These are phyloP conservation scores for Fusarium vanettenii DNA, from an alignment of 2,329 filamentous ascomycete genomes.

Conservation along the genomic window DNA sequence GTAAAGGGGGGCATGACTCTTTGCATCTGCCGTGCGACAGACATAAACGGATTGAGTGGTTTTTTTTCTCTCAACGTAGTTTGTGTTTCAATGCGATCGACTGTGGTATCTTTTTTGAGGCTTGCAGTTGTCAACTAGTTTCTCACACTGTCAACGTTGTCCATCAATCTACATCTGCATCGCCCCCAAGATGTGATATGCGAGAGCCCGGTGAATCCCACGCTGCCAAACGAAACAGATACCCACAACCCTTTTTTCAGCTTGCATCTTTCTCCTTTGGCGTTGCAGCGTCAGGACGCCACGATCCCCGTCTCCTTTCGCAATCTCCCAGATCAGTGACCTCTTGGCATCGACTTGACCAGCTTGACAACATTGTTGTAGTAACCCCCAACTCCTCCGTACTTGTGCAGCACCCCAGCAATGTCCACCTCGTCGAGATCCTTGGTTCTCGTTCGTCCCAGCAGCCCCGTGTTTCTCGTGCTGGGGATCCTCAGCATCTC, in stretches of 20 bases:
- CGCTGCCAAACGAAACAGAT: not conserved
- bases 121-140: not conserved
- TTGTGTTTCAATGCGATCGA: not conserved
- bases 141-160: not conserved
- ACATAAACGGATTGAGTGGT: not conserved
- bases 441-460: slow-evolving; percentile 69
- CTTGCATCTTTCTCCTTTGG: not conserved
- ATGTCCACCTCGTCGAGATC: slow-evolving; percentile 52
- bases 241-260: not conserved
- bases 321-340: slow-evolving; percentile 22
- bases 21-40: not conserved
- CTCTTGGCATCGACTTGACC: slow-evolving; percentile 56
- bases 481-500: slow-evolving; percentile 93
- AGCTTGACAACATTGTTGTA: slow-evolving; percentile 71
- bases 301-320: not conserved
- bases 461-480: slow-evolving; percentile 84
- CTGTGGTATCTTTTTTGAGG: not conserved
- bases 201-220: not conserved
- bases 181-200: not conserved
- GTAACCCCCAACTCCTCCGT: slow-evolving; percentile 69
- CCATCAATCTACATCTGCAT: not conserved
- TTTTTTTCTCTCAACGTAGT: not conserved
- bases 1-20: not conserved
- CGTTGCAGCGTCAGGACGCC: not conserved
- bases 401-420: slow-evolving; percentile 57